Evolutionary conservation across 2,329 filamentous ascomycete species (phyloP), one percentile per base, ranked within the genome.

Genomic region (Lizonia empirigonia): DNA sequence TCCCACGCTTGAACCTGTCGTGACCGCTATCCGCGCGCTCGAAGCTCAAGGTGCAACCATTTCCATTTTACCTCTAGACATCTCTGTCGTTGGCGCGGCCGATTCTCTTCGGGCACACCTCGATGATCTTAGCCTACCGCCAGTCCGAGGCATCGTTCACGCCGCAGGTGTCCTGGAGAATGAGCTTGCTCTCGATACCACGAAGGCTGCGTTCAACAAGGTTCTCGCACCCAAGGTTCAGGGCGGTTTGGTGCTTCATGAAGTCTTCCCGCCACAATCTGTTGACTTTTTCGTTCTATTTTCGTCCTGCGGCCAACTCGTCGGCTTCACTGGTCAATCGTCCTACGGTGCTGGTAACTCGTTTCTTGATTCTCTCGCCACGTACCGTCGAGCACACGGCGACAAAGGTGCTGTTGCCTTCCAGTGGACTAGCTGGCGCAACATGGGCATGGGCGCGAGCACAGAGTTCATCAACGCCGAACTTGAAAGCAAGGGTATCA

Each of bases 401-500:
- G 74, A 77, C 50, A 76, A 77, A 7, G 39, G 39, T 24, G 34
- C 41, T 22, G 34, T 45, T 12, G 41, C 41, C 22, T 29, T 45
- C 23, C 41, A 45, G 15, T 45, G 41, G 41, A 45, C 33, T 16
- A 36, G 33, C 23, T 45, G 41, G 41, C 41, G 41, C 18, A 16
- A 15, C 24, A 36, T 45, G 33, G 41, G 41, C 13, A 36, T 45
- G 30, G 41, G 33, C 23, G 41, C 41, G 12, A 36, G 34, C 33
- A 45, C 41, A 13, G 41, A 36, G 16, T 36, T 45, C 24, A 36
- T 45, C 26, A 36, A 45, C 24, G 33, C 34, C 16, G 41, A 45
- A 36, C 41, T 45, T 3, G 33, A 36, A 24, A 45, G 41, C 24
- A 45, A 36, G 24, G 41, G 41, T 5, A 36, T 45, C 24, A 29